These are phyloP conservation scores for Tuber microsphaerosporum DNA, from an alignment of 495 filamentous ascomycete genomes.

Conservation along the genomic window DNA sequence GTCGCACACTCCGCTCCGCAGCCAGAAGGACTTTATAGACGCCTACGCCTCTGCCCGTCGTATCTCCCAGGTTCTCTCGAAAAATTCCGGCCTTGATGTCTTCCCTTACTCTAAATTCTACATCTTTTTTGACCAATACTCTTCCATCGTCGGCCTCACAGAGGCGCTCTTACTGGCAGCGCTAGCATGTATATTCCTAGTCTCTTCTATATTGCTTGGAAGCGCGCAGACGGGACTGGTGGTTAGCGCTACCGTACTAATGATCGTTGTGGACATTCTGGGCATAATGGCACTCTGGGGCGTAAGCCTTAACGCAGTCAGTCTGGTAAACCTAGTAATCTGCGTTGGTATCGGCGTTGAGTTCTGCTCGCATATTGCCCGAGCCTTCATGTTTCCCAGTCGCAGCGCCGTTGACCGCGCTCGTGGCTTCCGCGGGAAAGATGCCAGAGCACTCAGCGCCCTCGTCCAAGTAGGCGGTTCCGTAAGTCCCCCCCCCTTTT, in stretches of 20 bases:
- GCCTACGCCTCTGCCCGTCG: conserved; percentile 84
- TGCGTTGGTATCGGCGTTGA: conserved; percentile 93
- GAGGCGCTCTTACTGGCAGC: conserved; percentile 72
- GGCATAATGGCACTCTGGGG: conserved; percentile 83
- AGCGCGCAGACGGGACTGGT: conserved; percentile 74
- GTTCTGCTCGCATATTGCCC: conserved; percentile 93
- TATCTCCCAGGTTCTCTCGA: conserved; percentile 66
- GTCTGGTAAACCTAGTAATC: conserved; percentile 93
- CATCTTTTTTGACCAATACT: conserved; percentile 98
- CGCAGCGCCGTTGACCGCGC: conserved; percentile 67
- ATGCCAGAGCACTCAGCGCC: conserved; percentile 83
- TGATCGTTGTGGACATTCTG: conserved; percentile 91
- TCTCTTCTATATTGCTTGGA: conserved; percentile 72
- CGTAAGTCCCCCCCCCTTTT: conserved; percentile 40
- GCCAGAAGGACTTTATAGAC: conserved; percentile 87
- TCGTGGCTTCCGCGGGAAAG: conserved; percentile 53
- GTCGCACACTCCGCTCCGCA: conserved; percentile 72
- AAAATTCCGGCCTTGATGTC: conserved; percentile 62
- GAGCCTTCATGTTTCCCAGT: conserved; percentile 90
- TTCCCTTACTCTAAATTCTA: conserved; percentile 97
- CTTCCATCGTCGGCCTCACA: conserved; percentile 70
- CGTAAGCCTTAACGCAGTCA: conserved; percentile 92
- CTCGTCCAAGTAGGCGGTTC: conserved; percentile 87
- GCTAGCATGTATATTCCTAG: conserved; percentile 69
- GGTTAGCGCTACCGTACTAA: conserved; percentile 74